phyloP scores from a whole-genome alignment of 768 basidiomycete species.

The Asterophora parasitica region DNA sequence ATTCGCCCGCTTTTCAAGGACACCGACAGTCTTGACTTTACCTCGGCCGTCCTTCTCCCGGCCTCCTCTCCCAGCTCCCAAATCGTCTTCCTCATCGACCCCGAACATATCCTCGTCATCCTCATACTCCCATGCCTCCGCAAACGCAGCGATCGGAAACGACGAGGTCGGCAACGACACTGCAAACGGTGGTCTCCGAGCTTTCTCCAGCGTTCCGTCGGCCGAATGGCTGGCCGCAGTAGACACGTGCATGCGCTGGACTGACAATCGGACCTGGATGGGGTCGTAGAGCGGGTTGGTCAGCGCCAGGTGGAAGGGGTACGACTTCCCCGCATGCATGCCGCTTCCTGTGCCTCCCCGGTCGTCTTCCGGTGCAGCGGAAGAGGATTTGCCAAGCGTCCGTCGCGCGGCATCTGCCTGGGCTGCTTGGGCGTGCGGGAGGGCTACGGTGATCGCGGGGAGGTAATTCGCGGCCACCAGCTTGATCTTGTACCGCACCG shows the following conservation, averaged over 20 bases:
- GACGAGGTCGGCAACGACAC: slow-evolving; percentile 72
- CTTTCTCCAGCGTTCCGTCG: slow-evolving; percentile 44
- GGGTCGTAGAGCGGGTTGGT: slow-evolving; percentile 96
- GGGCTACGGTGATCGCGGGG: slow-evolving; percentile 72
- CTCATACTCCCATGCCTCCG: slow-evolving; percentile 98
- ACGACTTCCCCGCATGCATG: slow-evolving; percentile 75
- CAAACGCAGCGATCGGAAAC: slow-evolving; percentile 85
- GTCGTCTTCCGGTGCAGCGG: slow-evolving; percentile 37
- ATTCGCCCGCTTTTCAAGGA: slow-evolving; percentile 88
- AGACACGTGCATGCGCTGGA: slow-evolving; percentile 61
- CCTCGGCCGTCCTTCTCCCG: slow-evolving; percentile 44
- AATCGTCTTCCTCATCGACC: slow-evolving; percentile 55
- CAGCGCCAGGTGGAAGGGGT: slow-evolving; percentile 84
- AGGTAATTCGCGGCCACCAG: slow-evolving; percentile 94
- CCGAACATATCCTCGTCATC: slow-evolving; percentile 92
- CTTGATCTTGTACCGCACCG: slow-evolving; percentile 94
- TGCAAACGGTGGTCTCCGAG: slow-evolving; percentile 69
- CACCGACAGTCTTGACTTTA: slow-evolving; percentile 60
- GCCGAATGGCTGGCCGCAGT: slow-evolving; percentile 30
- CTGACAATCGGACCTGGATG: slow-evolving; percentile 84
- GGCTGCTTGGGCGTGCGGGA: slow-evolving; percentile 52
- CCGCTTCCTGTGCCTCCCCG: slow-evolving; percentile 26
- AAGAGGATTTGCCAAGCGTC: slow-evolving; percentile 34
- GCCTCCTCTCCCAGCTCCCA: slow-evolving; percentile 29
- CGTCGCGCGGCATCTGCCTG: slow-evolving; percentile 40